A percentile compares a stretch with the other conserved stretches of the same genome.
Conservation (phyloP, 2,329 filamentous ascomycete species). For the Exutisphaerella laricina region DNA sequence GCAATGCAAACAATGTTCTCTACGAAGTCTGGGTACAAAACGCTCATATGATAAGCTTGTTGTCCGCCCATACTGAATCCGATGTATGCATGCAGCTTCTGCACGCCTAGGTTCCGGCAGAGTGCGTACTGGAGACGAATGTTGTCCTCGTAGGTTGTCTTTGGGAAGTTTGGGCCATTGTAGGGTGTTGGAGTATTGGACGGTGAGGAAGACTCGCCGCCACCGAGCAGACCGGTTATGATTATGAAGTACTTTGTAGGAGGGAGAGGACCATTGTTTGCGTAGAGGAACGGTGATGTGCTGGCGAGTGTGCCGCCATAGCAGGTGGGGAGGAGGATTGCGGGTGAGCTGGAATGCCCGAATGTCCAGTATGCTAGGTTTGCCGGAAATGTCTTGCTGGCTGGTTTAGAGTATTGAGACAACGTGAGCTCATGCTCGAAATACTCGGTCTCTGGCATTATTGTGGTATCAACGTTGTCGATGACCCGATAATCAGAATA, state of each 20-base stretch:
- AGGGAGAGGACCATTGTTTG: constrained; percentile 42
- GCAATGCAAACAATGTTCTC: constrained; percentile 46
- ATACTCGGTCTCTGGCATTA: constrained; percentile 15
- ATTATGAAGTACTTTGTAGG: constrained; percentile 45
- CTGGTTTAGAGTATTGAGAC: constrained; percentile 22
- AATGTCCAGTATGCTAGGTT: constrained; percentile 41
- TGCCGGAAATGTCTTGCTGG: constrained; percentile 22
- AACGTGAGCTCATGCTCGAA: constrained; percentile 25
- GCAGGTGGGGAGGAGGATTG: constrained; percentile 50
- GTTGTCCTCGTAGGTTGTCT: constrained; percentile 47
- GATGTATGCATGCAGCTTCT: constrained; percentile 43
- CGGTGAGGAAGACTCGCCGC: constrained; percentile 51
- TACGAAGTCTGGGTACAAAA: constrained; percentile 47
- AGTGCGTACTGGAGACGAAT: constrained; percentile 48
- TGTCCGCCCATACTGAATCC: constrained; percentile 56
- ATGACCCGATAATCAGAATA: not conserved
- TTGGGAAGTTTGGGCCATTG: constrained; percentile 39
- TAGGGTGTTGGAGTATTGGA: constrained; percentile 40
- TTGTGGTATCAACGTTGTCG: not conserved
- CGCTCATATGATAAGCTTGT: constrained; percentile 50
- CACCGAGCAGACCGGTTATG: constrained; percentile 48
- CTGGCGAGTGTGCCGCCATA: constrained; percentile 49
- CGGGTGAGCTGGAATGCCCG: constrained; percentile 37
- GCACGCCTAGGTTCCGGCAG: constrained; percentile 39
- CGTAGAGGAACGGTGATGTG: constrained; percentile 44